Conservation (phyloP, 371 early-diverging fungal species). For the Apophysomyces elegans region DNA sequence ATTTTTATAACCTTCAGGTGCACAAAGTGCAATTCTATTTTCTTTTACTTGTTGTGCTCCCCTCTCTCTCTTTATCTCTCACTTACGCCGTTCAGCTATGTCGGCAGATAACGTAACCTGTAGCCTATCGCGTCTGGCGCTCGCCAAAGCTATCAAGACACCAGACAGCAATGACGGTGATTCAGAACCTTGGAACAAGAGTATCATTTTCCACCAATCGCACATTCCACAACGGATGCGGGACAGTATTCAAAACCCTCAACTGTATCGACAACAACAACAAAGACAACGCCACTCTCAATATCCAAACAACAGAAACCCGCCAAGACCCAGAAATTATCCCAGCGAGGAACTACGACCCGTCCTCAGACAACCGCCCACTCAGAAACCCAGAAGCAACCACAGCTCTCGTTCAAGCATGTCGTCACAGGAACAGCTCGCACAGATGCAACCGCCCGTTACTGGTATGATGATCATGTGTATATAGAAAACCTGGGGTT, state of each 20-base stretch:
- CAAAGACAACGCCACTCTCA: constrained; percentile 10
- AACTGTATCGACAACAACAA: constrained; percentile 11
- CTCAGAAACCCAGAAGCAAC: constrained; percentile 3
- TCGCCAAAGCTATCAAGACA: constrained; percentile 56
- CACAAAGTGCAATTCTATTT: not conserved
- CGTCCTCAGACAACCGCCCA: not conserved
- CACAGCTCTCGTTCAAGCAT: not conserved
- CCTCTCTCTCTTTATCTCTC: constrained; percentile 14
- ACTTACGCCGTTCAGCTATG: constrained; percentile 21
- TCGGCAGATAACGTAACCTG: constrained; percentile 49
- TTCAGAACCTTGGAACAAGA: constrained; percentile 32
- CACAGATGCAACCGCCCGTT: constrained; percentile 5
- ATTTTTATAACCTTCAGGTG: not conserved
- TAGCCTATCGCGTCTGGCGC: constrained; percentile 47
- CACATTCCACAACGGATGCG: constrained; percentile 28
- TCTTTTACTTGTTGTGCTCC: constrained; percentile 19
- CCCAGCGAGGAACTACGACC: not conserved
- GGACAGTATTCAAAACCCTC: constrained; percentile 16
- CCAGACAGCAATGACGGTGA: constrained; percentile 35
- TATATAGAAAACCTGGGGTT: constrained; percentile 5
- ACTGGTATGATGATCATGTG: constrained; percentile 5
- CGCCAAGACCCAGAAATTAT: constrained; percentile 8
- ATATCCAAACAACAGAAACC: constrained; percentile 3
- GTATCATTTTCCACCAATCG: constrained; percentile 33
- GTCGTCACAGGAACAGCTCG: constrained; percentile 5